Evolutionary conservation across 768 basidiomycete species (phyloP).

Genomic region (Tricholoma sp.): DNA sequence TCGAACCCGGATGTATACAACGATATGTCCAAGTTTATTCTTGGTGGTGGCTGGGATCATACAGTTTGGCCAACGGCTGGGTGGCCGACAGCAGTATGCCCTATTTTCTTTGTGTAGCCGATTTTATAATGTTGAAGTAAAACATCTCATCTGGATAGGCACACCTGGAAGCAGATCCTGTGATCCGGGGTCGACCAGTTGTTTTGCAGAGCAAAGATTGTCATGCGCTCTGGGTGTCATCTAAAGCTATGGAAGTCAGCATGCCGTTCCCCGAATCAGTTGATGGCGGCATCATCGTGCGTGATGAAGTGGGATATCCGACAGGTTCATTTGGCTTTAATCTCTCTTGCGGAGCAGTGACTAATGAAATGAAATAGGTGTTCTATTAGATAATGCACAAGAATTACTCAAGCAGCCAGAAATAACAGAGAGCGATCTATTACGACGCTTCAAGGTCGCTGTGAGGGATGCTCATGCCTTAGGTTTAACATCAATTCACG

Average conservation of each 20-base stretch:
- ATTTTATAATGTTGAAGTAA: background rate
- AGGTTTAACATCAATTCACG: conserved; percentile 83
- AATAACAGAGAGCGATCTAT: conserved; percentile 58
- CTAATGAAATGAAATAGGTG: conserved; percentile 36
- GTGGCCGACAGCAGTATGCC: conserved; percentile 66
- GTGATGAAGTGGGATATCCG: conserved; percentile 59
- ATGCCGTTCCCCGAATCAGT: conserved; percentile 60
- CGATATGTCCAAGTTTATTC: conserved; percentile 58
- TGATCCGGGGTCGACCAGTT: conserved; percentile 65
- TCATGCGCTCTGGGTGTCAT: conserved; percentile 86
- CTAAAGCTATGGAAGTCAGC: conserved; percentile 50
- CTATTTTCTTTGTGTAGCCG: background rate
- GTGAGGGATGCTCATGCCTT: conserved; percentile 61
- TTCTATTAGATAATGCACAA: conserved; percentile 86
- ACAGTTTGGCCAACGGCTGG: conserved; percentile 57
- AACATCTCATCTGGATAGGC: conserved; percentile 34
- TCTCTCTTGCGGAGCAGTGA: background rate
- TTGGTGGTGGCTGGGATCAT: conserved; percentile 91
- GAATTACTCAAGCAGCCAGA: conserved; percentile 59
- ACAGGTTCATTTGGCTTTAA: conserved; percentile 46
- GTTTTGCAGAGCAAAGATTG: conserved; percentile 82
- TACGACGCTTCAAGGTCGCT: conserved; percentile 54
- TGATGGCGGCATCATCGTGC: conserved; percentile 77
- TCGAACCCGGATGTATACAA: conserved; percentile 49
- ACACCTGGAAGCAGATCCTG: conserved; percentile 65